A percentile compares a stretch with the other conserved stretches of the same genome.
These are phyloP conservation scores for Neopestalotiopsis rosae DNA, from an alignment of 2,329 filamentous ascomycete genomes.

Conservation along the genomic window DNA sequence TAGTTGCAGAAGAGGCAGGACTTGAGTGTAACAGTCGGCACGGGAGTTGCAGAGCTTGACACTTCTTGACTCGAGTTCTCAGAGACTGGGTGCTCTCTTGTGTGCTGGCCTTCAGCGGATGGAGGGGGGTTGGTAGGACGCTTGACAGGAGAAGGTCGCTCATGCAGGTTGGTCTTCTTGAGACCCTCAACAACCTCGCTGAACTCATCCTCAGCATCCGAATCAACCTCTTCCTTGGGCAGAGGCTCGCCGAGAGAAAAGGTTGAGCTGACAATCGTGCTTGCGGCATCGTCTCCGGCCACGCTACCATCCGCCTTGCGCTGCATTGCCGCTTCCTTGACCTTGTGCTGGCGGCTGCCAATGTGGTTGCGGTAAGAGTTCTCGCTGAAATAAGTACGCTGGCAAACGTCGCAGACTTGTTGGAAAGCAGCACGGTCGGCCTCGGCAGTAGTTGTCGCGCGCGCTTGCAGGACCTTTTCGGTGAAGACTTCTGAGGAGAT, in stretches of 20 bases:
- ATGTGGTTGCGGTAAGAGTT: conserved; percentile 95
- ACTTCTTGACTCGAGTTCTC: conserved; percentile 44
- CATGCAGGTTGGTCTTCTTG: conserved; percentile 62
- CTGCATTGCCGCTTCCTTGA: conserved; percentile 60
- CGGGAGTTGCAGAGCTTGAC: conserved; percentile 48
- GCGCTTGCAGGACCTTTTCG: conserved; percentile 92
- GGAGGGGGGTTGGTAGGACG: conserved; percentile 58
- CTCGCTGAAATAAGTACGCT: conserved; percentile 94
- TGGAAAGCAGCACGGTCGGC: conserved; percentile 90
- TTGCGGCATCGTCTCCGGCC: conserved; percentile 73
- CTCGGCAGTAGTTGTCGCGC: conserved; percentile 81
- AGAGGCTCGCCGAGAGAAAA: conserved; percentile 89
- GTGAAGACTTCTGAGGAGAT: conserved; percentile 92
- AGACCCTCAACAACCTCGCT: conserved; percentile 78
- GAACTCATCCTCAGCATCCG: conserved; percentile 76
- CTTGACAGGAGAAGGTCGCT: conserved; percentile 55
- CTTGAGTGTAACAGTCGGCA: conserved; percentile 49
- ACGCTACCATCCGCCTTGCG: conserved; percentile 41
- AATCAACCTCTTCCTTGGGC: conserved; percentile 58
- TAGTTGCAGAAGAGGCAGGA: conserved; percentile 93
- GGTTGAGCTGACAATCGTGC: conserved; percentile 86
- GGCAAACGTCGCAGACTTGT: conserved; percentile 79
- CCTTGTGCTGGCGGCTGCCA: conserved; percentile 86
- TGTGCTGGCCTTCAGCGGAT: conserved; percentile 44
- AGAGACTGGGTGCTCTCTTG: conserved; percentile 52